Evolutionary conservation across 352 stramenopile genomes (phyloP).

Genomic region (Pythium vanterpoolii): DNA sequence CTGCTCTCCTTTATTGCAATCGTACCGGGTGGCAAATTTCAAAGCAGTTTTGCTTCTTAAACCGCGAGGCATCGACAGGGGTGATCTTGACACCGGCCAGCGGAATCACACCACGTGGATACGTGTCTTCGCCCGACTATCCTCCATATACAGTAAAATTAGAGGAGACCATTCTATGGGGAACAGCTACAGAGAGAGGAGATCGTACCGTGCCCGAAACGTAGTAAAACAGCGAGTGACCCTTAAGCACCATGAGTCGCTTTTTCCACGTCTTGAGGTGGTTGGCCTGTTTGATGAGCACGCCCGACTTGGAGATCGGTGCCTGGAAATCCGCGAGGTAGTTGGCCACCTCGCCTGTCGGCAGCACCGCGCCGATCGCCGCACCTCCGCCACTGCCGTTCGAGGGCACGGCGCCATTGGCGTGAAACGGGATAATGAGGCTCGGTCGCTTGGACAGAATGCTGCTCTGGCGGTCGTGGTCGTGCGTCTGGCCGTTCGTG

Average conservation of each 20-base stretch:
- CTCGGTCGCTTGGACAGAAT: constrained; percentile 71
- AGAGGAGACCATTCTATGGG: not conserved
- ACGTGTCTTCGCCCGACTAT: constrained; percentile 82
- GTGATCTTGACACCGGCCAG: constrained; percentile 75
- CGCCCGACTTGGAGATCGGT: constrained; percentile 77
- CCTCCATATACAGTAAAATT: not conserved
- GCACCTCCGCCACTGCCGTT: constrained; percentile 21
- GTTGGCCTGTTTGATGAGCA: constrained; percentile 86
- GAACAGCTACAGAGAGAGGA: not conserved
- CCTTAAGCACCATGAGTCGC: constrained; percentile 85
- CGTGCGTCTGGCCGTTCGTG: constrained; percentile 11
- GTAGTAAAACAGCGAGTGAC: constrained; percentile 87
- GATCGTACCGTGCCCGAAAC: constrained; percentile 73
- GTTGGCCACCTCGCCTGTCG: constrained; percentile 28
- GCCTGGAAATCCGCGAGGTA: constrained; percentile 81
- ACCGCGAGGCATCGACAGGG: constrained; percentile 67
- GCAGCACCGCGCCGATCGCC: constrained; percentile 17
- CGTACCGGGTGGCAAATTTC: constrained; percentile 80
- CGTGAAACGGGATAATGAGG: constrained; percentile 69
- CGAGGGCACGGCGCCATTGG: constrained; percentile 19
- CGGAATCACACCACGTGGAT: constrained; percentile 77
- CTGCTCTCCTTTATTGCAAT: not conserved
- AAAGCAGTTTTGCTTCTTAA: constrained; percentile 87
- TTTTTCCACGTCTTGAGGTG: constrained; percentile 91
- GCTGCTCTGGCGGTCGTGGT: constrained; percentile 41